phyloP scores from a whole-genome alignment of 2,329 filamentous ascomycete species.

The Fusarium solani-melongenae region DNA sequence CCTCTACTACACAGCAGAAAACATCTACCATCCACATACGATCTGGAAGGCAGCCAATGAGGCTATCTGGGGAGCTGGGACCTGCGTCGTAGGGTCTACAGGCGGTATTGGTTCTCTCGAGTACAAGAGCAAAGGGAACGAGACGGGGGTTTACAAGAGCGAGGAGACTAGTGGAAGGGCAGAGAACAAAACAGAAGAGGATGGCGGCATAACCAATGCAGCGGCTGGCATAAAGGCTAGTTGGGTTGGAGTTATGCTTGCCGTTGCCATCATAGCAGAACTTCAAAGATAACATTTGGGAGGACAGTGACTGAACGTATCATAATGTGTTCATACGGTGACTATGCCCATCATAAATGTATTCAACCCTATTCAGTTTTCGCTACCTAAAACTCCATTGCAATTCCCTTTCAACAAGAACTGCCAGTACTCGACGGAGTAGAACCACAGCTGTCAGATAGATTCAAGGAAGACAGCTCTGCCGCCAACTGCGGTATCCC shows the following conservation, averaged over 20 bases:
- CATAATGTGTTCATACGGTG: not conserved
- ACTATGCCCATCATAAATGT: not conserved
- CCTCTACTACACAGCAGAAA: conserved; percentile 10
- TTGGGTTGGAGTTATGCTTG: not conserved
- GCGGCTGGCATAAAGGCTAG: not conserved
- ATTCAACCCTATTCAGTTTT: not conserved
- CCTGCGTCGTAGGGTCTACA: not conserved
- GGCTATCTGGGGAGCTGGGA: not conserved
- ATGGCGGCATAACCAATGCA: not conserved
- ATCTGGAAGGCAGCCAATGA: not conserved
- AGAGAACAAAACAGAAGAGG: not conserved
- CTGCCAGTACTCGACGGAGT: not conserved
- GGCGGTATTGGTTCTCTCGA: not conserved
- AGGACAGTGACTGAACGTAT: not conserved
- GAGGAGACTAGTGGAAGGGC: not conserved
- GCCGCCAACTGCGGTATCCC: not conserved
- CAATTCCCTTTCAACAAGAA: not conserved
- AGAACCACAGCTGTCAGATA: not conserved
- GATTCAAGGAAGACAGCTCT: not conserved
- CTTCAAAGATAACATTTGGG: not conserved
- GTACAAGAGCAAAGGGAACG: not conserved
- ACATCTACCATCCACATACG: not conserved
- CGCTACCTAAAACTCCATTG: not conserved
- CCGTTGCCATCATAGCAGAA: not conserved
- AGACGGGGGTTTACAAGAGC: not conserved